phyloP scores from a whole-genome alignment of 805 yeast genomes.

The Nakazawaea siamensis region DNA sequence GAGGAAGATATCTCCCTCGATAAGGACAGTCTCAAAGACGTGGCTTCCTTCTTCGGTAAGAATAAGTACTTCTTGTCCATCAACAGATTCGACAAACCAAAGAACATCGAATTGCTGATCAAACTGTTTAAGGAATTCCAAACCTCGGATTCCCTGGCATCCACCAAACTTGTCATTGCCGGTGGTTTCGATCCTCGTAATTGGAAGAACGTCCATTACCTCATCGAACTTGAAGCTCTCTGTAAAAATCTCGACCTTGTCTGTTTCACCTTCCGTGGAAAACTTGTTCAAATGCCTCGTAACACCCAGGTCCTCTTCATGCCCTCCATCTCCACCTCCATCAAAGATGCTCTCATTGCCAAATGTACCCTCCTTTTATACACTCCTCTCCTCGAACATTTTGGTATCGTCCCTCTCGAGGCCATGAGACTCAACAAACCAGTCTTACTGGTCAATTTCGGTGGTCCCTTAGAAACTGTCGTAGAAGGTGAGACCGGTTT shows the following conservation, averaged over 20 bases:
- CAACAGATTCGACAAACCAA: slow-evolving; percentile 84
- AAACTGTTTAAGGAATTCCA: slow-evolving; percentile 46
- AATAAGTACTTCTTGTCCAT: slow-evolving; percentile 55
- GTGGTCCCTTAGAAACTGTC: slow-evolving; percentile 89
- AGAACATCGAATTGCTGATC: slow-evolving; percentile 74
- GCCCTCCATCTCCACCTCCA: slow-evolving; percentile 65
- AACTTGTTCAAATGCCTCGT: slow-evolving; percentile 20
- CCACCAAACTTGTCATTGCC: slow-evolving; percentile 56
- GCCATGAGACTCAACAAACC: slow-evolving; percentile 83
- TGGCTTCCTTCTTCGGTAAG: slow-evolving; percentile 25
- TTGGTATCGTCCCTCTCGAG: slow-evolving; percentile 96
- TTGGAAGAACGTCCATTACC: slow-evolving; percentile 65
- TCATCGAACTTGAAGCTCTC: slow-evolving; percentile 47
- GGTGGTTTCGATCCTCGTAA: slow-evolving; percentile 88
- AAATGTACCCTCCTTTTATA: slow-evolving; percentile 59
- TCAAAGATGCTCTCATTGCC: slow-evolving; percentile 56
- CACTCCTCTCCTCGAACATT: slow-evolving; percentile 90
- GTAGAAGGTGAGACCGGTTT: slow-evolving; percentile 57
- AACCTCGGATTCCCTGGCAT: slow-evolving; percentile 20
- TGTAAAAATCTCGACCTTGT: slow-evolving; percentile 37
- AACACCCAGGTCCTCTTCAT: slow-evolving; percentile 54
- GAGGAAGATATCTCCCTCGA: slow-evolving; percentile 25
- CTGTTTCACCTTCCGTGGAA: slow-evolving; percentile 35
- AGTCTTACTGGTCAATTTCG: slow-evolving; percentile 78
- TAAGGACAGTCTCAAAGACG: slow-evolving; percentile 22